Base-by-base conservation (phyloP, 331 rosid genomes). In the Rhamnella rubrinervis region DNA sequence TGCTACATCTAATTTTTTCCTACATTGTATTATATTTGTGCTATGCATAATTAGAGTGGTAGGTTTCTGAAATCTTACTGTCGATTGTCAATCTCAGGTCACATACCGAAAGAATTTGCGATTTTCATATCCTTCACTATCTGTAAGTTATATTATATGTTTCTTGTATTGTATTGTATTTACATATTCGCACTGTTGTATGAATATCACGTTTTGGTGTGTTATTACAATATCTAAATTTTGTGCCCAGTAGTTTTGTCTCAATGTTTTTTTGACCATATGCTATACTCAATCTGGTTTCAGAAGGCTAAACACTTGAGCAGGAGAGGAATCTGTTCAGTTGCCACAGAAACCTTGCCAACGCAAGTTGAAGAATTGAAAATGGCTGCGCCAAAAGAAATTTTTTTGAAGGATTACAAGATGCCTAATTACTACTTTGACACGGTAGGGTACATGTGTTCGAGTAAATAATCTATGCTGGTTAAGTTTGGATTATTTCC, bases 371-470 rank as follows among this genome's bases (percentile, higher is more conserved):
- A 89, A 82, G 90, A 91, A 71, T 71, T 90, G 55, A 71, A 85
- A 69, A 95, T 95, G 99, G 96, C 65, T 74, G 1, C 80, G 26
- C 99, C 96, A 20, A 95, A 75, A 51, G 96, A 95, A 85, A 87
- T 95, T 63, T 86, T 91, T 83, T 87, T 95, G 81, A 91, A 89
- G 83, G 96, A 95, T 71, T 95, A 95, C 79, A 85, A 89, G 78
- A 83, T 25, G 89, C 97, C 99, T n/a, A 96, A 95, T 86, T 87
- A 91, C 84, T 91, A 87, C 80, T 91, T 95, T 77, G 97, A 95
- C 55, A 77, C 85, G 72, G 97, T 91, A 79, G 28, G 31, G 9
- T 49, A 66, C n/a, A 19, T 37, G 50, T 23, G 23, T 6, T 64
- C 14, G 40, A 26, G 64, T 38, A 57, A n/a, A 47, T 38, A 20